Evolutionary conservation across 2,329 filamentous ascomycete genomes (phyloP).

Genomic region (Emmonsia crescens): DNA sequence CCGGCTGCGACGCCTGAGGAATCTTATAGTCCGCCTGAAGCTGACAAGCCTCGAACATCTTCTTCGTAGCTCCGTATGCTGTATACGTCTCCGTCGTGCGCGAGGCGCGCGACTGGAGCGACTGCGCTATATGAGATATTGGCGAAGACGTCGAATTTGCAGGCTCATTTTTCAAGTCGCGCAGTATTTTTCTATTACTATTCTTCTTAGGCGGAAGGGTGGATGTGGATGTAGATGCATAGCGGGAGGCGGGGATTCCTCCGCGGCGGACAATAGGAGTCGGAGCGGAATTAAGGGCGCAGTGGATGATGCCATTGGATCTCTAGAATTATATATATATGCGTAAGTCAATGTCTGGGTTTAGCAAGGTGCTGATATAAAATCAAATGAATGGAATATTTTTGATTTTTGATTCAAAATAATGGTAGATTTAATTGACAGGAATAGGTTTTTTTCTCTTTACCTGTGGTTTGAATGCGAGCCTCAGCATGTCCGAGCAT

Average conservation of each 20-base stretch:
- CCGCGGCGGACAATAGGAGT: neutral
- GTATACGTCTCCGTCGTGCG: conserved; percentile 56
- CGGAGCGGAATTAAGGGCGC: neutral
- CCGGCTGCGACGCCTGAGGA: conserved; percentile 54
- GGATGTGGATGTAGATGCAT: conserved; percentile 4
- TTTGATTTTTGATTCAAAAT: neutral
- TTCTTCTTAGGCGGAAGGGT: neutral
- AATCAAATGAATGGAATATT: neutral
- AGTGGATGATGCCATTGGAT: neutral
- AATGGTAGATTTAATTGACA: neutral
- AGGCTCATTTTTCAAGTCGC: neutral
- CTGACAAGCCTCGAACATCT: conserved; percentile 65
- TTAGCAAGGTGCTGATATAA: neutral
- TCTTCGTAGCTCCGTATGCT: conserved; percentile 67
- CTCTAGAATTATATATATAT: neutral
- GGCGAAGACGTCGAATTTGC: conserved; percentile 5
- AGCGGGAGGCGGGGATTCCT: neutral
- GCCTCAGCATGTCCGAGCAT: neutral
- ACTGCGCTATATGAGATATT: conserved; percentile 21
- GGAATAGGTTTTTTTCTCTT: neutral
- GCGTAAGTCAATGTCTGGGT: neutral
- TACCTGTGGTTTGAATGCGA: neutral
- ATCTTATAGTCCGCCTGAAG: conserved; percentile 66
- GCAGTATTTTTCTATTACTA: conserved; percentile 5
- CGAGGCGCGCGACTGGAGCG: conserved; percentile 26